Evolutionary conservation across 768 basidiomycete genomes (phyloP).

Genomic region (Leucocoprinus sp.): DNA sequence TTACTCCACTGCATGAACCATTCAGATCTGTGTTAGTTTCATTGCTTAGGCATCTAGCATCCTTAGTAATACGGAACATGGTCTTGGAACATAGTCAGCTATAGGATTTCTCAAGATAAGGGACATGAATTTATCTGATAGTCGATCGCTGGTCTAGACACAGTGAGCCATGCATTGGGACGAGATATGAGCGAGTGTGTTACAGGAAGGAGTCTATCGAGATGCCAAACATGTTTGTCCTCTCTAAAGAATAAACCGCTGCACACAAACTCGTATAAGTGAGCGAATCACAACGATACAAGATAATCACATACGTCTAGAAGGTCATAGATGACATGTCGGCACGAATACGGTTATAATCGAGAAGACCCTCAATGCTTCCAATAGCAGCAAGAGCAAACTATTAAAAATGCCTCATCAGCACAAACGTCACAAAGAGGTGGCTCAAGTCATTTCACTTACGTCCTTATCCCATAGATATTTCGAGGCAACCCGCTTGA

Average conservation of each 20-base stretch:
- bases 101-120: no score
- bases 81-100: no score
- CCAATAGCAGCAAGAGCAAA: conserved; percentile 85
- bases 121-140: no score
- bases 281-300: neutral
- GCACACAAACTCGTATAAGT: neutral
- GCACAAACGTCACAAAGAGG: conserved; percentile 8
- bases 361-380: conserved; percentile 83
- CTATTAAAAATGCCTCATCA: conserved; percentile 29
- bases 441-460: conserved; percentile 25
- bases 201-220: conserved; percentile 9
- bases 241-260: conserved; percentile 6
- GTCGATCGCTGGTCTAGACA: no score
- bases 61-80: no score
- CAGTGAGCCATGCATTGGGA: neutral
- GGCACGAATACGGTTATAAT: conserved; percentile 84
- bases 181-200: neutral
- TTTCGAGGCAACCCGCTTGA: conserved; percentile 91
- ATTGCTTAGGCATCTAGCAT: no score
- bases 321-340: conserved; percentile 78
- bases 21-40: no score
- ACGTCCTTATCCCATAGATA: conserved; percentile 97
- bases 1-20: no score
- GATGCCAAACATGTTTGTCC: conserved; percentile 9
- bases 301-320: conserved; percentile 28